phyloP scores from a whole-genome alignment of 768 basidiomycete species.

The Panaeolus papilionaceus region DNA sequence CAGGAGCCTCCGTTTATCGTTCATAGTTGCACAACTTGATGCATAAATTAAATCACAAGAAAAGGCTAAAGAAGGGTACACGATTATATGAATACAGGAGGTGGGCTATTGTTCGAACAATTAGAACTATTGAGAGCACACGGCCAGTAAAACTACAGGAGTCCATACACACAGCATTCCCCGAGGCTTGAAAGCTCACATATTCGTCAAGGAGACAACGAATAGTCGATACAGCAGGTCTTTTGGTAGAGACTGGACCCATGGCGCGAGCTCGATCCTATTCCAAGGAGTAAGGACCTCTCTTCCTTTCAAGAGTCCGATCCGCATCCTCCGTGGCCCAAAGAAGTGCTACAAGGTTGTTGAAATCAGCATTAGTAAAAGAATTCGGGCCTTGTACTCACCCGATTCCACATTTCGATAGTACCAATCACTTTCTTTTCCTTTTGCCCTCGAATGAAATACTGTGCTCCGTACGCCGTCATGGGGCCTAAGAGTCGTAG shows the following conservation, averaged over 20 bases:
- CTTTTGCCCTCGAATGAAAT: not conserved
- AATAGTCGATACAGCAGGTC: not conserved
- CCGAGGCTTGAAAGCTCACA: not conserved
- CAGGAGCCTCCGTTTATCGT: not conserved
- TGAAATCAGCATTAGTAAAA: not conserved
- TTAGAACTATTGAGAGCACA: too few species aligned
- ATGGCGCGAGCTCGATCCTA: not conserved
- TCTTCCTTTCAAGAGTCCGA: not conserved
- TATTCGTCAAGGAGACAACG: not conserved
- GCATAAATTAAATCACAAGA: not conserved
- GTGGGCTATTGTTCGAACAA: too few species aligned
- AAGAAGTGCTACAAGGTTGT: not conserved
- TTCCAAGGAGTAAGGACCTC: not conserved
- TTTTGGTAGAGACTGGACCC: not conserved
- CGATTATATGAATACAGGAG: too few species aligned
- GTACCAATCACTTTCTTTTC: not conserved
- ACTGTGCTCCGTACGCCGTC: not conserved
- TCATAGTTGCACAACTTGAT: not conserved
- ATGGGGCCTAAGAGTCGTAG: not conserved
- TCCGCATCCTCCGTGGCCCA: not conserved
- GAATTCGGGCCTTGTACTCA: not conserved
- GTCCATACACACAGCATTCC: too few species aligned
- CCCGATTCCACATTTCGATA: slow-evolving; percentile 9
- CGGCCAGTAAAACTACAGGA: too few species aligned
- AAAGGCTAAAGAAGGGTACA: not conserved